phyloP scores from a whole-genome alignment of 768 basidiomycete species.

The Rhizopogon vulgaris region DNA sequence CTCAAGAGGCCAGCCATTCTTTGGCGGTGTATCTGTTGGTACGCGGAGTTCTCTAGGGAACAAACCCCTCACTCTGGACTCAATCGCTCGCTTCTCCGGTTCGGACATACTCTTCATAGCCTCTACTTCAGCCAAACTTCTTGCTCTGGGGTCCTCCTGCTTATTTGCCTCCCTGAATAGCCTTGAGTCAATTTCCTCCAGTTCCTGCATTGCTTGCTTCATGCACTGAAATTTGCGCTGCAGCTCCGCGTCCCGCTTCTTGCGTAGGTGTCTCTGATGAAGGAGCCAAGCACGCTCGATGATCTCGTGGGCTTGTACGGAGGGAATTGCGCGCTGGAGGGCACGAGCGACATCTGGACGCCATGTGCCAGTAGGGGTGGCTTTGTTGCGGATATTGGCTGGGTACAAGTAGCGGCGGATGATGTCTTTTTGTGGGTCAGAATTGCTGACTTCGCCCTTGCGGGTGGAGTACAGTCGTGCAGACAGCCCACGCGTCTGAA shows the following conservation, averaged over 20 bases:
- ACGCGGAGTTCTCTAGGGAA: slow-evolving; percentile 85
- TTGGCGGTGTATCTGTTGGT: slow-evolving; percentile 81
- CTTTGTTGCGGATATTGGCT: slow-evolving; percentile 58
- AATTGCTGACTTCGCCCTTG: slow-evolving; percentile 14
- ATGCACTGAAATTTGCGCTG: slow-evolving; percentile 76
- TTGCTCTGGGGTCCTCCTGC: slow-evolving; percentile 65
- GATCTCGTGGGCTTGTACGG: slow-evolving; percentile 84
- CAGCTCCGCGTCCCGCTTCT: slow-evolving; percentile 61
- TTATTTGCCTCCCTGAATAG: slow-evolving; percentile 70
- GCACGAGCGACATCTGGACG: slow-evolving; percentile 73
- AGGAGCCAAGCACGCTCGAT: slow-evolving; percentile 89
- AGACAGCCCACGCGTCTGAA: slow-evolving; percentile 19
- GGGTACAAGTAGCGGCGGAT: slow-evolving; percentile 82
- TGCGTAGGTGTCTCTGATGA: slow-evolving; percentile 68
- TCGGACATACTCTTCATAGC: slow-evolving; percentile 55
- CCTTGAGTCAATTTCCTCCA: slow-evolving; percentile 43
- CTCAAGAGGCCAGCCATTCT: slow-evolving; percentile 81
- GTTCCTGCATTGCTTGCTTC: slow-evolving; percentile 79
- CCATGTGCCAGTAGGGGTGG: slow-evolving; percentile 80
- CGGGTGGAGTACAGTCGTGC: slow-evolving; percentile 38
- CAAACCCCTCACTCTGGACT: slow-evolving; percentile 72
- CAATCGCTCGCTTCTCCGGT: slow-evolving; percentile 62
- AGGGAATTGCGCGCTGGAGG: slow-evolving; percentile 80
- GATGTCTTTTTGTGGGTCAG: slow-evolving; percentile 62
- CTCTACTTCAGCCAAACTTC: slow-evolving; percentile 51